phyloP scores from a whole-genome alignment of 2,329 filamentous ascomycete species.

The Talaromyces sp. region DNA sequence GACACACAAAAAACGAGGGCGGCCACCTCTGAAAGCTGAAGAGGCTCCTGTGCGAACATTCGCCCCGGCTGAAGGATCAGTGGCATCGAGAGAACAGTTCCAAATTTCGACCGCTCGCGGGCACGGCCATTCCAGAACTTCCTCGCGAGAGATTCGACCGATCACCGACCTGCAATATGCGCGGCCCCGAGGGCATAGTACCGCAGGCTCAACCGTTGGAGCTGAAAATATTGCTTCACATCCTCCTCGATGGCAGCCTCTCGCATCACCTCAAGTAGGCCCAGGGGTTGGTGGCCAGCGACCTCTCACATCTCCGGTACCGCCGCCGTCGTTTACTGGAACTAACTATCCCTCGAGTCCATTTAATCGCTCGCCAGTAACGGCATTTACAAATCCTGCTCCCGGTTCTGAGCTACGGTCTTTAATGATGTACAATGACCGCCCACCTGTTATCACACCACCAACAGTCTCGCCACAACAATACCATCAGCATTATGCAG shows the following conservation, averaged over 20 bases:
- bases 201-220: constrained; percentile 17
- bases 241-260: constrained; percentile 27
- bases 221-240: constrained; percentile 19
- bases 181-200: constrained; percentile 8
- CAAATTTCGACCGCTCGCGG: constrained; percentile 21
- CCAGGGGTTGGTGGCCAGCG: constrained; percentile 21
- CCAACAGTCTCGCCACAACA: constrained; percentile 28
- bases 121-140: constrained; percentile 27
- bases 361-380: constrained; percentile 4
- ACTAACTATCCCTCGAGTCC: constrained; percentile 7
- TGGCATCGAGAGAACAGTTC: constrained; percentile 19
- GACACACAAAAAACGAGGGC: constrained; percentile 43
- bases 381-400: constrained; percentile 20
- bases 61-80: constrained; percentile 22
- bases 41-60: constrained; percentile 32
- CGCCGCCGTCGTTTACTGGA: constrained; percentile 12
- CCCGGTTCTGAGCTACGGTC: constrained; percentile 23
- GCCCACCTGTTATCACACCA: constrained; percentile 17
- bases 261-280: constrained; percentile 24
- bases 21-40: constrained; percentile 40
- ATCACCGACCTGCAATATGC: constrained; percentile 33
- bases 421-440: constrained; percentile 23
- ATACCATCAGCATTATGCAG: constrained; percentile 23
- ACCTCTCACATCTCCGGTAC: constrained; percentile 29
- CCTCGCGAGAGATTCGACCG: constrained; percentile 34